phyloP scores from a whole-genome alignment of 2,329 filamentous ascomycete species.

The Hysterium pulicare region DNA sequence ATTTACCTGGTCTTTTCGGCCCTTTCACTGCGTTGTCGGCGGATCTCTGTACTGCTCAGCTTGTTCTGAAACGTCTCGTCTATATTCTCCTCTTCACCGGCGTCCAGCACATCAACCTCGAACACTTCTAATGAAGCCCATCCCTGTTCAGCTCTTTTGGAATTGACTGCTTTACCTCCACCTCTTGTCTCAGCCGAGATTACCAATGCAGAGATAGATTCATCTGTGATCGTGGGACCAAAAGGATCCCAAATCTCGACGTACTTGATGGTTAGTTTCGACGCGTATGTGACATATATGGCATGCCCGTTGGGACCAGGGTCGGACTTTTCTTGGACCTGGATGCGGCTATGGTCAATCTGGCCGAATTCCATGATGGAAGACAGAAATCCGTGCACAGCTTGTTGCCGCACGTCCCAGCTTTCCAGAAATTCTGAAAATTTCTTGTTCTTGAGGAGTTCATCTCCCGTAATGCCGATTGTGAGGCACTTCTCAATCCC shows the following conservation, averaged over 20 bases:
- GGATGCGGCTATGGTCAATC: slow-evolving; percentile 42
- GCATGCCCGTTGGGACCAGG: slow-evolving; percentile 50
- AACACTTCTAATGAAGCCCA: slow-evolving; percentile 77
- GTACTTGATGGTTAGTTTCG: slow-evolving; percentile 67
- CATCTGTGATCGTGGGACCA: slow-evolving; percentile 83
- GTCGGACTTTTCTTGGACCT: slow-evolving; percentile 44
- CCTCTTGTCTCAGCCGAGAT: slow-evolving; percentile 84
- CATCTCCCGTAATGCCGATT: slow-evolving; percentile 85
- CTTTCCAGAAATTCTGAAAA: slow-evolving; percentile 75
- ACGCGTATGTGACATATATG: slow-evolving; percentile 57
- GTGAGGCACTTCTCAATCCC: slow-evolving; percentile 57
- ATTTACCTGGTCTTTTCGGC: slow-evolving; percentile 11
- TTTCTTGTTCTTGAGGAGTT: slow-evolving; percentile 84
- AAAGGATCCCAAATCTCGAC: slow-evolving; percentile 84
- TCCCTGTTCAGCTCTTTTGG: slow-evolving; percentile 70
- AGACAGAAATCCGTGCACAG: slow-evolving; percentile 68
- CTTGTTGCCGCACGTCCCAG: slow-evolving; percentile 71
- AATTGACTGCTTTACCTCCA: slow-evolving; percentile 82
- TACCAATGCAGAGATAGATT: slow-evolving; percentile 74
- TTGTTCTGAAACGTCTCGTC: slow-evolving; percentile 71
- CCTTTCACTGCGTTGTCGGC: slow-evolving; percentile 40
- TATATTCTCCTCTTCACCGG: slow-evolving; percentile 52
- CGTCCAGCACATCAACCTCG: slow-evolving; percentile 84
- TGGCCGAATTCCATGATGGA: slow-evolving; percentile 58
- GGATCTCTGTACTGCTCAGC: slow-evolving; percentile 87